Evolutionary conservation across 129 eudicot species (phyloP).

Genomic region (sunflower (Helianthus annuus)): HanXRQr2.0-SUNRISE NC_035433.2:131346833-131347332

Average conservation of each 20-base stretch:
- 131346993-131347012: too few species aligned
- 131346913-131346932: too few species aligned
- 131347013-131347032: too few species aligned
- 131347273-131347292: slow-evolving; percentile 71
- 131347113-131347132: background rate
- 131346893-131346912: too few species aligned
- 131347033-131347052: too few species aligned
- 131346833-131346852: too few species aligned
- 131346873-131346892: too few species aligned
- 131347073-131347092: background rate
- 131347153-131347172: slow-evolving; percentile 70
- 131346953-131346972: too few species aligned
- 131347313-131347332: slow-evolving; percentile 39
- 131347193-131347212: slow-evolving; percentile 99
- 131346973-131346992: too few species aligned
- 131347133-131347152: slow-evolving; percentile 65
- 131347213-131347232: slow-evolving; percentile 97
- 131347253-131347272: slow-evolving; percentile 80
- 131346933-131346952: too few species aligned
- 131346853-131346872: too few species aligned
- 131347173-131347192: slow-evolving; percentile 92
- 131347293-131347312: slow-evolving; percentile 45
- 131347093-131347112: background rate
- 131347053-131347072: background rate
- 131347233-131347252: slow-evolving; percentile 89